phyloP scores from a whole-genome alignment of 371 early-diverging fungal genomes.

The Dinochytrium kinnereticum region DNA sequence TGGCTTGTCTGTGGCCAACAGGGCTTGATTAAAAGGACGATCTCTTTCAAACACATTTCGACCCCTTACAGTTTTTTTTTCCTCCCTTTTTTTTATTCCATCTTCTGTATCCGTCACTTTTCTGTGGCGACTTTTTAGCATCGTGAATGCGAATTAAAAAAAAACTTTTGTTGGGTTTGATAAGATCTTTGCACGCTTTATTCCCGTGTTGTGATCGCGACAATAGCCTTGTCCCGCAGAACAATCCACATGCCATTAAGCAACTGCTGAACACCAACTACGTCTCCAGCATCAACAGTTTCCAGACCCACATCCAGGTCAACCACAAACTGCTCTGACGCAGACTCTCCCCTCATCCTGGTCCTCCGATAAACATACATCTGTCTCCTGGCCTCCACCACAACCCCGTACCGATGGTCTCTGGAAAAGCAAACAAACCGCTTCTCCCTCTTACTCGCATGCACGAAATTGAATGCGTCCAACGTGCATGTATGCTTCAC shows the following conservation, averaged over 20 bases:
- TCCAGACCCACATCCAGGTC: slow-evolving; percentile 35
- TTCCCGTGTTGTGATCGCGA: background rate
- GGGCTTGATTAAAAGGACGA: background rate
- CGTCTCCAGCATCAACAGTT: background rate
- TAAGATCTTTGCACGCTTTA: too few species aligned
- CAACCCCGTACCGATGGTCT: slow-evolving; percentile 55
- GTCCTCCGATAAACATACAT: slow-evolving; percentile 64
- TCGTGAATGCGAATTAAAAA: background rate
- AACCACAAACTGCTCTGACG: slow-evolving; percentile 45
- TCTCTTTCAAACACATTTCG: background rate
- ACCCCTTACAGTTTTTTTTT: too few species aligned
- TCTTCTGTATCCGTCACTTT: too few species aligned
- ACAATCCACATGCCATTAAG: background rate
- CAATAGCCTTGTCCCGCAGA: background rate
- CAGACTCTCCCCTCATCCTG: background rate
- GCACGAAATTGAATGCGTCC: slow-evolving; percentile 79
- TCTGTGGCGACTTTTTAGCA: background rate
- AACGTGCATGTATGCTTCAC: slow-evolving; percentile 65
- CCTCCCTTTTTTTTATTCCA: too few species aligned
- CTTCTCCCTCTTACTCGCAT: slow-evolving; percentile 79
- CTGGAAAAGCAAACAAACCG: slow-evolving; percentile 66
- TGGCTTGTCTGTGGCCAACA: background rate
- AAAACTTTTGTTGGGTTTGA: too few species aligned
- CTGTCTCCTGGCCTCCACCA: slow-evolving; percentile 73
- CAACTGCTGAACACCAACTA: background rate